Percentiles rank a stretch among this genome's conserved stretches.
phyloP scores from a whole-genome alignment of 495 filamentous ascomycete genomes.

The Daldinia bambusicola region DNA sequence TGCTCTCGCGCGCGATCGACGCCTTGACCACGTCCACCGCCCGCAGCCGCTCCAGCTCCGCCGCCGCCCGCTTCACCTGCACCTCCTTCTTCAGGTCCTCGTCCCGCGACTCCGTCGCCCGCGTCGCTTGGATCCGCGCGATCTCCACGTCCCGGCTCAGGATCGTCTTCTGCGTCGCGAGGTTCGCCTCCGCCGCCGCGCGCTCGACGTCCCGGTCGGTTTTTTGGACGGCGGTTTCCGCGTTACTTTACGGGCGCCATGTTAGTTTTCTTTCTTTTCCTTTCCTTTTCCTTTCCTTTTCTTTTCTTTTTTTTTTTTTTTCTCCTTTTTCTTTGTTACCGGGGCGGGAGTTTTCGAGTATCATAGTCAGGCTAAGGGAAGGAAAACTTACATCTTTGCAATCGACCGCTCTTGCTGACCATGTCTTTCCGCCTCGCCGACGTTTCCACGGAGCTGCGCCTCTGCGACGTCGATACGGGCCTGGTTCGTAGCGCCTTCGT shows the following conservation, averaged over 20 bases:
- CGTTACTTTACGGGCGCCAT: conserved; percentile 61
- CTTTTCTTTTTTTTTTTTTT: conserved; percentile 8
- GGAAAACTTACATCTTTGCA: conserved; percentile 68
- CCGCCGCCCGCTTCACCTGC: conserved; percentile 76
- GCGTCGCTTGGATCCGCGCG: conserved; percentile 73
- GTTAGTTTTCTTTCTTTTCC: not conserved
- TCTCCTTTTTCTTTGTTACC: too few relatives aligned
- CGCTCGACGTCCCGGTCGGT: conserved; percentile 84
- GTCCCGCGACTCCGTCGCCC: conserved; percentile 75
- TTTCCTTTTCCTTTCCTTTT: too few relatives aligned
- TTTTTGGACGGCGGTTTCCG: conserved; percentile 81
- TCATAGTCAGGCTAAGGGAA: too few relatives aligned
- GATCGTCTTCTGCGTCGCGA: conserved; percentile 73
- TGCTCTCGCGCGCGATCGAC: conserved; percentile 74
- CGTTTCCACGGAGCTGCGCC: conserved; percentile 78
- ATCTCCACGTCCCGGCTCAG: conserved; percentile 77
- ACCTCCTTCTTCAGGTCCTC: conserved; percentile 80
- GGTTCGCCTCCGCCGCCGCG: conserved; percentile 76
- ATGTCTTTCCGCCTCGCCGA: conserved; percentile 80
- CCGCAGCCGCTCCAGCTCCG: conserved; percentile 79
- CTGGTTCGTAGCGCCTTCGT: conserved; percentile 84
- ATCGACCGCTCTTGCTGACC: conserved; percentile 82
- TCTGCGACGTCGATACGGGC: conserved; percentile 81
- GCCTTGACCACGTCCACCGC: conserved; percentile 81
- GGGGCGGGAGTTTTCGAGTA: too few relatives aligned